Evolutionary conservation across 1,139 yeast species (phyloP).

Genomic region (Hansenula sp.): DNA sequence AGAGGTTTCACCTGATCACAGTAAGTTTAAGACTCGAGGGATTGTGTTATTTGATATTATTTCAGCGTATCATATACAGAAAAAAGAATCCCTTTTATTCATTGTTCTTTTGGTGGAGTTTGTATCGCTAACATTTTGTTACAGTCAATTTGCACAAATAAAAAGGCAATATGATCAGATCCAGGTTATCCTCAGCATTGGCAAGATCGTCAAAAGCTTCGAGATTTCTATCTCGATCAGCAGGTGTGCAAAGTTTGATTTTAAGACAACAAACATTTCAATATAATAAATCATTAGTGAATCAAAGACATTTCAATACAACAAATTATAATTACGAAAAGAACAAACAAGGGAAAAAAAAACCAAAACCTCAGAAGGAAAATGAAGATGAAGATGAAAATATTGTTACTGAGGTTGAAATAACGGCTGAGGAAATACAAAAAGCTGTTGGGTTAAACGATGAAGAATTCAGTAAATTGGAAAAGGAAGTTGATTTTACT

Average conservation of each 20-base stretch:
- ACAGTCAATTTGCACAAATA: too few relatives aligned
- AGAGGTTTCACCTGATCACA: too few relatives aligned
- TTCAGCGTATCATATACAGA: too few relatives aligned
- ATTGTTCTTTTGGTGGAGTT: too few relatives aligned
- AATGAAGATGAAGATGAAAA: neutral
- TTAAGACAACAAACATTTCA: neutral
- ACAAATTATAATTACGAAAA: neutral
- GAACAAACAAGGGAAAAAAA: neutral
- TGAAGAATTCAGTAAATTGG: neutral
- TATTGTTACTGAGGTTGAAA: neutral
- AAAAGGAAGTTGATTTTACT: neutral
- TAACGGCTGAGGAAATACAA: neutral
- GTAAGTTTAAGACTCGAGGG: too few relatives aligned
- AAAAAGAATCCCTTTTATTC: too few relatives aligned
- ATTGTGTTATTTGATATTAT: too few relatives aligned
- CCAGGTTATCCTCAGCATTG: constrained; percentile 1
- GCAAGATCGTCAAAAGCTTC: neutral
- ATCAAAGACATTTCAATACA: neutral
- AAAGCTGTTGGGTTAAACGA: neutral
- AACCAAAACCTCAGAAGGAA: too few relatives aligned
- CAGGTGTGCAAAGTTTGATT: neutral
- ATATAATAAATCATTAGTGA: neutral
- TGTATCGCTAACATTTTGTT: too few relatives aligned
- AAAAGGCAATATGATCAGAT: neutral
- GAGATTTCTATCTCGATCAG: neutral